Base-by-base conservation (phyloP, 73 alveolate species). In the Paramecium sonneborni region DNA sequence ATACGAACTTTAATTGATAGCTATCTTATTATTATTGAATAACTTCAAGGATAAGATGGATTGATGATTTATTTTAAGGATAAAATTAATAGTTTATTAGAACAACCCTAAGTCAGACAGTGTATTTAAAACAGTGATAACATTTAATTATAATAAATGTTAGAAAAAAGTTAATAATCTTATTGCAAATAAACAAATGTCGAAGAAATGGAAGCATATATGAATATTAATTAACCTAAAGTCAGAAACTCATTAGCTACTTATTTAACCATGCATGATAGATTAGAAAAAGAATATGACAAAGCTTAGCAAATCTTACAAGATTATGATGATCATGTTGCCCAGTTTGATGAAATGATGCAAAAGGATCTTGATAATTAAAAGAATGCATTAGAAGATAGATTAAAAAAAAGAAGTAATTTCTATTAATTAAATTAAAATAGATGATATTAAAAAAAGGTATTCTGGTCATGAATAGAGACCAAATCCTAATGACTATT, bases 271-370 rank as follows among this genome's bases (percentile, higher is more conserved):
- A 62, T 62, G 84, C 84, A 62, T 30, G 84, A 62, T 62, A 62
- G 84, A 62, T 32, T 62, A 32, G 84, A 62, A 3, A 62, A 62
- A 26, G 84, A 62, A 26, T 62, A 62, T 32, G 84, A 62, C 44
- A 62, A 62, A 12, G 84, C 84, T 5, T 62, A 62, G 9, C 6
- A 62, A 6, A 62, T 62, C 1, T 62, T 62, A 10, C 6, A 62
- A 30, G 84, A 62, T 30, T 62, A 30, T 62, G 84, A 62, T 24
- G 84, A 62, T 62, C 84, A 62, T 62, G 84, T 62, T 26, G 84
- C 84, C 12, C 44, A 62, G 3, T 62, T 62, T n/a, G 84, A 62
- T 62, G 84, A 62, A 62, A 14, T 62, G 11, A 62, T 62, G 84
- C 10, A 62, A 62, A 62, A 62, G 39, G 84, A 62, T 62, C 44